These are phyloP conservation scores for Venturia aucupariae DNA, from an alignment of 2,329 filamentous ascomycete species.

Conservation along the genomic window DNA sequence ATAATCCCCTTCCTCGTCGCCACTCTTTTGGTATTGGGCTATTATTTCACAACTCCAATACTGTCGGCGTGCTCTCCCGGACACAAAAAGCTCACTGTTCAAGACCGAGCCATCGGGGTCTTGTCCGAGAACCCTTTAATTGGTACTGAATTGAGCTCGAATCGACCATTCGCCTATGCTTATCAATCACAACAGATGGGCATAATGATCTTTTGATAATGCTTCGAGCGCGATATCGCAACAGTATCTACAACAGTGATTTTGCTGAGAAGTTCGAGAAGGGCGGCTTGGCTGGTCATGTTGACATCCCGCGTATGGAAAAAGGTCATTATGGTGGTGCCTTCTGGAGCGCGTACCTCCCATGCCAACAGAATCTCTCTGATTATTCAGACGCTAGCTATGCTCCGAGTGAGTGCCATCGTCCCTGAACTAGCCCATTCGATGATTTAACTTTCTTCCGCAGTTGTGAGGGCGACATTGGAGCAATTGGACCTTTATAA, in stretches of 20 bases:
- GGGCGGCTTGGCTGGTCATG: constrained; percentile 59
- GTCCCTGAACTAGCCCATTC: not conserved
- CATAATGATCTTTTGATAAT: constrained; percentile 80
- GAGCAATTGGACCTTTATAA: constrained; percentile 67
- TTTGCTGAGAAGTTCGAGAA: constrained; percentile 69
- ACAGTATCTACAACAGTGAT: constrained; percentile 65
- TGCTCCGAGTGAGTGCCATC: constrained; percentile 45
- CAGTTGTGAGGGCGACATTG: constrained; percentile 43
- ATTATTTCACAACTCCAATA: not conserved
- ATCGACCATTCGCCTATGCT: not conserved
- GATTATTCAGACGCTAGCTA: constrained; percentile 70
- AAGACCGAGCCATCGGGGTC: constrained; percentile 27
- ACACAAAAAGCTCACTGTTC: constrained; percentile 17
- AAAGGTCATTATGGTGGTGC: constrained; percentile 67
- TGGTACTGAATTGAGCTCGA: constrained; percentile 20
- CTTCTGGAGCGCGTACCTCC: constrained; percentile 86
- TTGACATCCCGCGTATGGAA: constrained; percentile 68
- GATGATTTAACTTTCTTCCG: not conserved
- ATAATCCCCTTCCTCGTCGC: not conserved
- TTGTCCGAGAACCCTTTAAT: constrained; percentile 32
- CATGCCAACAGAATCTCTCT: constrained; percentile 61
- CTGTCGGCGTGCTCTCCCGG: not conserved
- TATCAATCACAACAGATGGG: constrained; percentile 51
- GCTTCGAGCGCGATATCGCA: constrained; percentile 57
- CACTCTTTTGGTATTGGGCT: not conserved